Conservation (phyloP, 495 filamentous ascomycete genomes). For the Astrothelium macrocarpum region DNA sequence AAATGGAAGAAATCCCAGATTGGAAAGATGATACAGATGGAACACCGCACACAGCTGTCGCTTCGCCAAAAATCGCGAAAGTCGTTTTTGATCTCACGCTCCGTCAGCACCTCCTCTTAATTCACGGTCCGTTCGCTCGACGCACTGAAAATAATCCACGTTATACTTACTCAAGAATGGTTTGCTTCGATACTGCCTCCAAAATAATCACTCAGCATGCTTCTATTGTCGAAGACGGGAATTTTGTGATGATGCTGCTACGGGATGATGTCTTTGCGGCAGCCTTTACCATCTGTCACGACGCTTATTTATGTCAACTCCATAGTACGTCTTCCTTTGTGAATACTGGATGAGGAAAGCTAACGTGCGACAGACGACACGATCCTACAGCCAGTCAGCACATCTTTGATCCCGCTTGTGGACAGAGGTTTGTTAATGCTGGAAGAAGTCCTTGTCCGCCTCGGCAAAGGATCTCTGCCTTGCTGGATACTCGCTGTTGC, state of each 20-base stretch:
- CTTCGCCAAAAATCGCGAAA: neutral
- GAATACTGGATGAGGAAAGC: neutral
- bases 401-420: neutral
- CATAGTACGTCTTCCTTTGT: neutral
- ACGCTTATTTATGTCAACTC: neutral
- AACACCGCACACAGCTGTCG: neutral
- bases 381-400: neutral
- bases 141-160: conserved; percentile 14
- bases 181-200: conserved; percentile 14
- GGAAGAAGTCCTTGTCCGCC: neutral
- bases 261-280: conserved; percentile 16
- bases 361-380: neutral
- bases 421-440: neutral
- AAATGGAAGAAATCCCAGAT: conserved; percentile 13
- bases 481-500: neutral
- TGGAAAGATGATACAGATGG: conserved; percentile 11
- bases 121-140: conserved; percentile 17
- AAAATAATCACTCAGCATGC: conserved; percentile 14
- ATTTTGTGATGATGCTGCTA: conserved; percentile 10
- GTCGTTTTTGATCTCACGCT: conserved; percentile 15
- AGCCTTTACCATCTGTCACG: conserved; percentile 19
- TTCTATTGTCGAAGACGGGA: conserved; percentile 7
- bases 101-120: conserved; percentile 18
- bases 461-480: neutral
- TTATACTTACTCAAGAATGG: conserved; percentile 14